Percentiles rank a stretch among this genome's conserved stretches.
Conservation (phyloP, 108 stramenopile genomes). For the Pseudonitzschia delicatissima region DNA sequence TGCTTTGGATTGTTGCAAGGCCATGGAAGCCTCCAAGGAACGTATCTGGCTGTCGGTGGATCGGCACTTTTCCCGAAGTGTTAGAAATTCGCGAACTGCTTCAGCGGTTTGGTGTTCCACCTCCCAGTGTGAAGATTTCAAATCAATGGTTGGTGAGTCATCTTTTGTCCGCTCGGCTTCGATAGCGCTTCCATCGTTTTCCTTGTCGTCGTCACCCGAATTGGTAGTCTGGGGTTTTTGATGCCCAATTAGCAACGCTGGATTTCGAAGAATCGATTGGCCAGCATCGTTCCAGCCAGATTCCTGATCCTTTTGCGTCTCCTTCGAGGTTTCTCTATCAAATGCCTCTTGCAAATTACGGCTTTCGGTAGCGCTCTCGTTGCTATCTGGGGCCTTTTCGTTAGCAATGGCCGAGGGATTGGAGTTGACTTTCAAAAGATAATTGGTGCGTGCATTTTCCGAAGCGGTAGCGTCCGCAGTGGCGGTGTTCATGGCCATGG, state of each 20-base stretch:
- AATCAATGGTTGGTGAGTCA: not conserved
- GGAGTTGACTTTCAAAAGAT: slow-evolving; percentile 14
- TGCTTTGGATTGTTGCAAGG: slow-evolving; percentile 3
- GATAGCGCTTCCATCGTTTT: not conserved
- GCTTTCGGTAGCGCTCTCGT: not conserved
- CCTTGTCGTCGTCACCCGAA: not conserved
- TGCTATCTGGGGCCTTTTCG: not conserved
- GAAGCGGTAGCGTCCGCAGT: slow-evolving; percentile 16
- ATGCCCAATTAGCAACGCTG: slow-evolving; percentile 14
- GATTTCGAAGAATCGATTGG: slow-evolving; percentile 31
- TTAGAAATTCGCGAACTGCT: slow-evolving; percentile 20
- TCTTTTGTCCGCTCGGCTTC: not conserved
- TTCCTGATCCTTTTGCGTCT: not conserved
- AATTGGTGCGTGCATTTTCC: slow-evolving; percentile 25
- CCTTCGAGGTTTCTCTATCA: slow-evolving; percentile 11
- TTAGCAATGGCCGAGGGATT: not conserved
- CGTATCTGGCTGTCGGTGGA: slow-evolving; percentile 14
- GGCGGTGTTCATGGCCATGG: slow-evolving; percentile 15
- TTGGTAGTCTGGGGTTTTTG: not conserved
- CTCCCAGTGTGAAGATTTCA: slow-evolving; percentile 15
- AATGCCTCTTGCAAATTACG: slow-evolving; percentile 37
- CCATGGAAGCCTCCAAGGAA: slow-evolving; percentile 16
- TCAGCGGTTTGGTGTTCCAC: slow-evolving; percentile 17
- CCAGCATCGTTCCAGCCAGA: not conserved
- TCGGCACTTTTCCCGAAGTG: slow-evolving; percentile 23